Base-by-base conservation (phyloP, 192 early-diverging fungal genomes). In the Backusella mclennaniae region DNA sequence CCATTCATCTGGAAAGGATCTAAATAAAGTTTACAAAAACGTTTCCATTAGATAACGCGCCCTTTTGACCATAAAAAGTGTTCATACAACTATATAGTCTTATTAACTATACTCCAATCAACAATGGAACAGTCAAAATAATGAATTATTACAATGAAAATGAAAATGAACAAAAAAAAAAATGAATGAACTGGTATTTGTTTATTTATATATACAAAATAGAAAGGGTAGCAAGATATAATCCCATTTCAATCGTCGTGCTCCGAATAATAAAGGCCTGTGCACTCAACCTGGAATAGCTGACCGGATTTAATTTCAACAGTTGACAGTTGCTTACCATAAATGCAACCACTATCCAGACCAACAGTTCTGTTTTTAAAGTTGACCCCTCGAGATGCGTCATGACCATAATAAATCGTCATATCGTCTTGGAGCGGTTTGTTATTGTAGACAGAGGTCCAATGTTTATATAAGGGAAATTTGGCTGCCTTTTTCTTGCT, bases 311-410 rank as follows among this genome's bases (percentile, higher is more conserved):
- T 71, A 15, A 84, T 68, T 7, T 80, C 83, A 53, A 89, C 80
- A 1, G 90, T 89, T 1, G 91, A 90, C 71, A 94, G 76, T 35
- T 85, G 63, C 3, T 88, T 79, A 12, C 92, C 91, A 67, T 92
- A 86, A 3, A 92, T 89, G 71, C 93, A 94, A 26, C 90, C 90
- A 9, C 87, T 87, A 76, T 94, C 93, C 12, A 93, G 53, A 35
- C 93, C 93, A 76, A 89, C 84, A 6, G 90, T 85, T 56, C 83
- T 84, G 0, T 70, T 41, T 73, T 82, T 80, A n/a, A 93, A 71
- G 67, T 87, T 83, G 35, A 94, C 74, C 8, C 81, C 85, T 29
- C 90, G 79, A 6, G 85, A 76, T 31, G 93, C 92, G 71, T 90
- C 92, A 78, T 94, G 93, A 1, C 93, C 93, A 80, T 93, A 94